These are phyloP conservation scores for Penicillium pulvis DNA, from an alignment of 495 filamentous ascomycete genomes.

Conservation along the genomic window DNA sequence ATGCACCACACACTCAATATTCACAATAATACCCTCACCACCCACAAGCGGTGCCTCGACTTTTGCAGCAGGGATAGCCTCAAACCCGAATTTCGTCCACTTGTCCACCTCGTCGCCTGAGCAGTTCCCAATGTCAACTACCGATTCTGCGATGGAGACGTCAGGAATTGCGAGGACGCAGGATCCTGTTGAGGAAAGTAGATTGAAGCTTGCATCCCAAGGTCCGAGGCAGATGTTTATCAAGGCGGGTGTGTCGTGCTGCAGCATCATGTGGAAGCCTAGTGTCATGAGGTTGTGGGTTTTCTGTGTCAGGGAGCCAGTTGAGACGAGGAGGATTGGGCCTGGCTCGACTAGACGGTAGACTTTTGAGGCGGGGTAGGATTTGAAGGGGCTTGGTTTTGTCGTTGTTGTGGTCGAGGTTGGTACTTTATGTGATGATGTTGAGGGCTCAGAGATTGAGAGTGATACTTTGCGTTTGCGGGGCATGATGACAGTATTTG, in stretches of 20 bases:
- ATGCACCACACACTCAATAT: slow-evolving; percentile 40
- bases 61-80: slow-evolving; percentile 31
- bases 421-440: neutral
- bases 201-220: slow-evolving; percentile 36
- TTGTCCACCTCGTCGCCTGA: slow-evolving; percentile 10
- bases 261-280: slow-evolving; percentile 43
- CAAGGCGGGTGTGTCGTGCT: slow-evolving; percentile 36
- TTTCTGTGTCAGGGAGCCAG: slow-evolving; percentile 30
- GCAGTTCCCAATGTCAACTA: slow-evolving; percentile 38
- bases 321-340: slow-evolving; percentile 38
- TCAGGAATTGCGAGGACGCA: slow-evolving; percentile 36
- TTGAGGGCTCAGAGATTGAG: neutral
- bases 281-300: slow-evolving; percentile 43
- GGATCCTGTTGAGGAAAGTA: slow-evolving; percentile 30
- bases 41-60: slow-evolving; percentile 39
- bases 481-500: neutral
- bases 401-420: neutral
- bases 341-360: slow-evolving; percentile 41
- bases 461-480: slow-evolving; percentile 1
- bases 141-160: slow-evolving; percentile 28
- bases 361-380: slow-evolving; percentile 32
- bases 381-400: slow-evolving; percentile 2
- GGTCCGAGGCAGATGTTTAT: slow-evolving; percentile 37
- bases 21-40: slow-evolving; percentile 32
- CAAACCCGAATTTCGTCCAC: slow-evolving; percentile 34